phyloP scores from a whole-genome alignment of 2,329 filamentous ascomycete species.

The Colletotrichum cuscutae region DNA sequence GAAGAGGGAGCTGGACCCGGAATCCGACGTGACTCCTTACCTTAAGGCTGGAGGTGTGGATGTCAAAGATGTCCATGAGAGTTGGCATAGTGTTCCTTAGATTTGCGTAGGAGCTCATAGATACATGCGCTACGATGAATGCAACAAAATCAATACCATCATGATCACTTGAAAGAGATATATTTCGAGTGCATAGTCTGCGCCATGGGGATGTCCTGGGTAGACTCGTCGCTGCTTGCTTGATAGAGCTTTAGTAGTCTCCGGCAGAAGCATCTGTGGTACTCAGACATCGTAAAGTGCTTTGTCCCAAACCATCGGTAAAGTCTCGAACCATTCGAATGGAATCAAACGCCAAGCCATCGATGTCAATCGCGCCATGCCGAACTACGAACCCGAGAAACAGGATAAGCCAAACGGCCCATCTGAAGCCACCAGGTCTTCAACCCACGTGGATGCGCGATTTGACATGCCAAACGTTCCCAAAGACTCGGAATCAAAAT shows the following conservation, averaged over 20 bases:
- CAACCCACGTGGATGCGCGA: constrained; percentile 2
- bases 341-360: not conserved
- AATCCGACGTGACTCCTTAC: constrained; percentile 72
- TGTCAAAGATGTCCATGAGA: constrained; percentile 72
- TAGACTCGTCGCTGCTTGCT: no score
- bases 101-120: not conserved
- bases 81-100: constrained; percentile 67
- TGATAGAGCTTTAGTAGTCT: no score
- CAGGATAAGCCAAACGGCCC: not conserved
- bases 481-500: not conserved
- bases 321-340: not conserved
- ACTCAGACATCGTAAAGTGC: no score
- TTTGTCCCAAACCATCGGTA: no score
- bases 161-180: not conserved
- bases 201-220: no score
- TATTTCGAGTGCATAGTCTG: not conserved
- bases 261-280: no score
- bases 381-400: not conserved
- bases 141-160: not conserved
- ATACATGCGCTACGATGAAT: not conserved
- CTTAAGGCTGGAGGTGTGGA: constrained; percentile 67
- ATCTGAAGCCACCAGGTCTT: not conserved
- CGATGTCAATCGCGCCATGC: not conserved
- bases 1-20: constrained; percentile 63
- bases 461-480: not conserved